Base-by-base conservation (phyloP, 2,329 filamentous ascomycete genomes). In the Paecilomyces formosus region DNA sequence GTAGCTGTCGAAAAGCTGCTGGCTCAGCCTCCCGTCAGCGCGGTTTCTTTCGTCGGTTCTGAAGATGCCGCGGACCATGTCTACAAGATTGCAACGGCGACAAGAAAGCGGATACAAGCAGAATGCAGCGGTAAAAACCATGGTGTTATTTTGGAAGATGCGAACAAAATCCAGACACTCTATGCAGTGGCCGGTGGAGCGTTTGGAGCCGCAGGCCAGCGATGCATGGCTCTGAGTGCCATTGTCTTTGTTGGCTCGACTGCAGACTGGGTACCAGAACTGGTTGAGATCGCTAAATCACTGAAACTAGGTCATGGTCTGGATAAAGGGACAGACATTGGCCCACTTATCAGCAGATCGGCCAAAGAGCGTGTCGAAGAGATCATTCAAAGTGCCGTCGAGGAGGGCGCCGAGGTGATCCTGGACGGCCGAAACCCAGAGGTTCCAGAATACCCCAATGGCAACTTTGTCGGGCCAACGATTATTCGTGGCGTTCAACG, bases 61-160 rank as follows among this genome's bases (percentile, higher is more conserved):
- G 88, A 88, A 79, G 82, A 81, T 69, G 85, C 85, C 8, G 86
- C 86, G 57, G 85, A 88, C 68, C 88, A 88, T 74, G 88, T 88
- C 72, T 88, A 82, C 75, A 76, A 79, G 49, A 83, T 85, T 53
- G 85, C 81, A n/a, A 85, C 83, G n/a, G 85, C 85, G 66, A 85
- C 87, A 58, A 85, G 86, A 63, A 88, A 88, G 77, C 83, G 86
- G 65, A 84, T 87, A 18, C 86, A 88, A 73, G 85, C 85, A 68
- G 88, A 88, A 72, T 72, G 88, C 58, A 85, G 86, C 31, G 86
- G 85, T 2, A 88, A 88, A 79, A 88, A 88, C 77, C 86, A 88
- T 70, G 85, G 85, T 51, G 83, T 84, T 53, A 80, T 88, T 24
- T 76, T 88, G 28, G 85, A 85, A 1, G 86, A 88, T 72, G 84